phyloP scores from a whole-genome alignment of 169 alveolate genomes.

The Theileria luwenshuni region DNA sequence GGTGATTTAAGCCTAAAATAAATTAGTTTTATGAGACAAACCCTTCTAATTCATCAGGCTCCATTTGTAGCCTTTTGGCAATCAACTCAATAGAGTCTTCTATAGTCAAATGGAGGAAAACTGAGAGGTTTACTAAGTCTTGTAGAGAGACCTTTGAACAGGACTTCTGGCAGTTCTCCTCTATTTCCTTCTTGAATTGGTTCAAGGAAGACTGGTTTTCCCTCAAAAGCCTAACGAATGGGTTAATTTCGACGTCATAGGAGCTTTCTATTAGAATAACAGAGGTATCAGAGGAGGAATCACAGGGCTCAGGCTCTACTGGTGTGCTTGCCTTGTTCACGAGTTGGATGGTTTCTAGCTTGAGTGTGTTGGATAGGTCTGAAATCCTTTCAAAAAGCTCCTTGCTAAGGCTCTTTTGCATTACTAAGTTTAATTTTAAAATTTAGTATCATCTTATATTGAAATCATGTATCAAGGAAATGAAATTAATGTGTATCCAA shows the following conservation, averaged over 20 bases:
- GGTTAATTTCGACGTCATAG: conserved; percentile 9
- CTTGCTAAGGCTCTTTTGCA: conserved; percentile 6
- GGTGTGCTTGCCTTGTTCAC: conserved; percentile 12
- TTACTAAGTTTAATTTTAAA: neutral
- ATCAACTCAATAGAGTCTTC: conserved; percentile 26
- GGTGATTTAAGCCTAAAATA: conserved; percentile 12
- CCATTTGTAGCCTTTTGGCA: conserved; percentile 8
- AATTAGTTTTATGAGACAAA: neutral
- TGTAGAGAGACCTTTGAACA: conserved; percentile 54
- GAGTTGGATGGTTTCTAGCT: conserved; percentile 8
- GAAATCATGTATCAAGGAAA: neutral
- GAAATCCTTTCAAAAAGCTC: conserved; percentile 26
- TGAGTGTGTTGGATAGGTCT: neutral
- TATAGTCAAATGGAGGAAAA: conserved; percentile 43
- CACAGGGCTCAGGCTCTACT: neutral
- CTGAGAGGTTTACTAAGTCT: conserved; percentile 38
- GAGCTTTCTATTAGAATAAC: conserved; percentile 15
- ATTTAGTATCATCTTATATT: neutral
- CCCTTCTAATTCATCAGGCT: neutral
- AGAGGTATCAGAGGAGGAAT: conserved; percentile 8
- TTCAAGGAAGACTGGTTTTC: conserved; percentile 1
- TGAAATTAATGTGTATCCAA: neutral
- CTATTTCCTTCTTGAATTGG: conserved; percentile 12
- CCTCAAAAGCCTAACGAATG: conserved; percentile 19
- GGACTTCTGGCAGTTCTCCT: neutral